Conservation (phyloP, 1,284 basidiomycete genomes). For the Leccinum subrobustum region DNA sequence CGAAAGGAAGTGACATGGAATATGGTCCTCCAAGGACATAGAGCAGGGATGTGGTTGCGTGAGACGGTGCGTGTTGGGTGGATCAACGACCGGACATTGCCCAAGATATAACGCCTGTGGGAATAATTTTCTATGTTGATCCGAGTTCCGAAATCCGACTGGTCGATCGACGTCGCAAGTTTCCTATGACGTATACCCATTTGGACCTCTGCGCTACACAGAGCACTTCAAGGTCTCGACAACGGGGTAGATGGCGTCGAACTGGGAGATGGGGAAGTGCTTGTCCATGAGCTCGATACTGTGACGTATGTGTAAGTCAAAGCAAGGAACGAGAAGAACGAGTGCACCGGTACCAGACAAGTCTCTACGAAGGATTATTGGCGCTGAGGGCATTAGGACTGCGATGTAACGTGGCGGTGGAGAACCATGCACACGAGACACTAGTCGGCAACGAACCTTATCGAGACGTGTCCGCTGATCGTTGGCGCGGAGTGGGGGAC, state of each 20-base stretch:
- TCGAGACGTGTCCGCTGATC: constrained; percentile 45
- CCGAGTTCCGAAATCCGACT: neutral
- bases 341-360: constrained; percentile 71
- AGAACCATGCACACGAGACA: too few species aligned
- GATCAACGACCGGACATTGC: too few species aligned
- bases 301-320: constrained; percentile 46
- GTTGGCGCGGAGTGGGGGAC: constrained; percentile 36
- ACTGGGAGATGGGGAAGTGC: constrained; percentile 55
- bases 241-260: neutral
- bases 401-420: neutral
- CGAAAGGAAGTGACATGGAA: too few species aligned
- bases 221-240: neutral
- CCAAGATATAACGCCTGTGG: neutral
- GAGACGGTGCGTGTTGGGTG: too few species aligned
- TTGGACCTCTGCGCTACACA: neutral
- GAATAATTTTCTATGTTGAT: neutral
- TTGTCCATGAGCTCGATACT: constrained; percentile 74
- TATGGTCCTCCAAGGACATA: too few species aligned
- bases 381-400: constrained; percentile 54
- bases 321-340: neutral
- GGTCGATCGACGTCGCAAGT: neutral
- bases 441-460: constrained; percentile 31
- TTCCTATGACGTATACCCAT: neutral
- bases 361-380: constrained; percentile 36
- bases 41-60: too few species aligned